Evolutionary conservation across 192 early-diverging fungal species (phyloP).

Genomic region (Umbelopsis sp.): DNA sequence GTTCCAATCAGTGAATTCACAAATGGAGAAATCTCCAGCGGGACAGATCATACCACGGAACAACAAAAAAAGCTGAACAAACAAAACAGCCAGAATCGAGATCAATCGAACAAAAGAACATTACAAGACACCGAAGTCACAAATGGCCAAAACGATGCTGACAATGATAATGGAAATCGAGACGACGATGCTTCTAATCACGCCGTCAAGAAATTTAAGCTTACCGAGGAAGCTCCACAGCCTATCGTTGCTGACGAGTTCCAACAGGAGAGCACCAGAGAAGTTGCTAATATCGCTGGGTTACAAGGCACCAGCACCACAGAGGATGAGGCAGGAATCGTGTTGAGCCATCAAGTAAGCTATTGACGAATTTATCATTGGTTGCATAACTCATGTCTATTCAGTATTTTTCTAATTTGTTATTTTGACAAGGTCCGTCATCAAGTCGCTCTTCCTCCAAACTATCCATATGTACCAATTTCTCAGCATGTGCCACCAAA

Average conservation of each 20-base stretch:
- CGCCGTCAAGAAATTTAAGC: slow-evolving; percentile 1
- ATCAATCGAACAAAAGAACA: slow-evolving; percentile 1
- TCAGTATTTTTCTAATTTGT: not conserved
- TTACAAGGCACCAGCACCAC: slow-evolving; percentile 49
- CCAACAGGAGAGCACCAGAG: slow-evolving; percentile 67
- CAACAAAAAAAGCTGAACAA: not conserved
- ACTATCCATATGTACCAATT: slow-evolving; percentile 85
- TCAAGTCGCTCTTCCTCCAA: slow-evolving; percentile 90
- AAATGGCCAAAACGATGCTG: not conserved
- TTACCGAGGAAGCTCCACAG: slow-evolving; percentile 32
- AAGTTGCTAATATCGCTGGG: slow-evolving; percentile 62
- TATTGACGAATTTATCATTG: not conserved
- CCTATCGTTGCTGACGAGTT: slow-evolving; percentile 71
- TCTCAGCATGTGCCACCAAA: slow-evolving; percentile 80
- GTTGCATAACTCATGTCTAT: no score
- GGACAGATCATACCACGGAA: not conserved
- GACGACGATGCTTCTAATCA: slow-evolving; percentile 4
- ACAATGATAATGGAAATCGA: slow-evolving; percentile 25
- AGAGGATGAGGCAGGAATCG: slow-evolving; percentile 41
- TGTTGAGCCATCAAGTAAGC: slow-evolving; percentile 48
- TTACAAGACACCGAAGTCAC: not conserved
- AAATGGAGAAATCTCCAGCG: slow-evolving; percentile 2
- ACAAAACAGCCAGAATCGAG: not conserved
- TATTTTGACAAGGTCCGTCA: slow-evolving; percentile 75
- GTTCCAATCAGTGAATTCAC: slow-evolving; percentile 11